A percentile compares a stretch with the other conserved stretches of the same genome.
Conservation (phyloP, 2,329 filamentous ascomycete genomes). For the Trichoderma aggressivum region DNA sequence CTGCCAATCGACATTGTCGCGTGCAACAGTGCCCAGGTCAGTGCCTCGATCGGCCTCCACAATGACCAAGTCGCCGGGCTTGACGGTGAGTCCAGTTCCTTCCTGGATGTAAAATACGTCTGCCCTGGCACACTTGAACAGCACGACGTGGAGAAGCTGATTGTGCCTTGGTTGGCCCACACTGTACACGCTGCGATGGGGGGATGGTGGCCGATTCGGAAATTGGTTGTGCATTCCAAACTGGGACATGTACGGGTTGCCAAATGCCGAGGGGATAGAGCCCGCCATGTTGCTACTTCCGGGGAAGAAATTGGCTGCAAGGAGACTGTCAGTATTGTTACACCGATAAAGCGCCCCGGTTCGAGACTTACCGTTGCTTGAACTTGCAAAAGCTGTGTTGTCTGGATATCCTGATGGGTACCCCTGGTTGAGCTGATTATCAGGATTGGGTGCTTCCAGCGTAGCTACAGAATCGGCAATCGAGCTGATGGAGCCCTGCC, state of each 20-base stretch:
- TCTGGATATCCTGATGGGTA: conserved; percentile 42
- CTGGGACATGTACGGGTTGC: conserved; percentile 44
- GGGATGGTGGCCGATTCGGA: conserved; percentile 53
- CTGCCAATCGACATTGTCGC: conserved; percentile 83
- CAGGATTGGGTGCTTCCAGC: conserved; percentile 45
- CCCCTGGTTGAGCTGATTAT: conserved; percentile 43
- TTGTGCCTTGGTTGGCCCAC: conserved; percentile 60
- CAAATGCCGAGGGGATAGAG: conserved; percentile 30
- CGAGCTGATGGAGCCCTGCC: conserved; percentile 62
- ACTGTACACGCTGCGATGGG: conserved; percentile 60
- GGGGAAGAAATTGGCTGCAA: conserved; percentile 28
- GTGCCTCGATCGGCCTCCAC: conserved; percentile 96
- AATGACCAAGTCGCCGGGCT: conserved; percentile 90
- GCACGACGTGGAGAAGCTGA: conserved; percentile 79
- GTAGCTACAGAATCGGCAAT: conserved; percentile 49
- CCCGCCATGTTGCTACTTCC: conserved; percentile 23
- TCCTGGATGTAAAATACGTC: conserved; percentile 98
- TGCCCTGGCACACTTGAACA: conserved; percentile 93
- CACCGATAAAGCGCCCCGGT: conserved; percentile 1
- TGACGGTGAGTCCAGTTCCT: conserved; percentile 86
- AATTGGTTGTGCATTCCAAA: conserved; percentile 46
- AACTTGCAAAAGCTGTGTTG: conserved; percentile 34
- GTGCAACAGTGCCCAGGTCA: conserved; percentile 88
- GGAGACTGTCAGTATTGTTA: neutral
- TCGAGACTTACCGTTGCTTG: conserved; percentile 40